A percentile compares a stretch with the other conserved stretches of the same genome.
Conservation (phyloP, 1,284 basidiomycete genomes). For the Sanghuangporus baumii region DNA sequence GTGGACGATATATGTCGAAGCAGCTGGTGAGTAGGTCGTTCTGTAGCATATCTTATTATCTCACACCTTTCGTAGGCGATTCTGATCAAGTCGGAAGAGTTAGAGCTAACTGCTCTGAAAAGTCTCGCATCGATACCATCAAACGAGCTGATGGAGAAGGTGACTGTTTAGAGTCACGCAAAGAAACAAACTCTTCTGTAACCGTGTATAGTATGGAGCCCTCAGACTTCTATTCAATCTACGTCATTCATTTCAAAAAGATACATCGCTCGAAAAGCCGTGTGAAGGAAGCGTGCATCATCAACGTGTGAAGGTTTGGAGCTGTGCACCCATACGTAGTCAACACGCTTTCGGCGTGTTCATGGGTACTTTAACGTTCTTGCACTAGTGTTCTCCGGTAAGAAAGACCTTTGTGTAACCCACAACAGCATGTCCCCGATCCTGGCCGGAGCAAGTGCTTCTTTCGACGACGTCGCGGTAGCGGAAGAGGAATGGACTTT, state of each 20-base stretch:
- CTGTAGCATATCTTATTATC: not conserved
- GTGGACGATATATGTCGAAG: conserved; percentile 30
- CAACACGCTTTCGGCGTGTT: conserved; percentile 5
- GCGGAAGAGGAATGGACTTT: conserved; percentile 5
- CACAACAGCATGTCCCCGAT: conserved; percentile 1
- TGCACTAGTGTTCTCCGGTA: not conserved
- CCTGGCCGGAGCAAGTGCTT: not conserved
- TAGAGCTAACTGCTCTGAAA: conserved; percentile 3
- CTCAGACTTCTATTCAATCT: not conserved
- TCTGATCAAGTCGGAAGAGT: conserved; percentile 12
- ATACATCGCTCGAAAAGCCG: not conserved
- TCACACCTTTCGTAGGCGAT: not conserved
- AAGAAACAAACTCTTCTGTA: not conserved
- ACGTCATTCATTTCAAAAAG: not conserved
- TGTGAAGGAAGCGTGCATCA: not conserved
- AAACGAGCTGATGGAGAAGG: not conserved
- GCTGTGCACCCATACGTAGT: not conserved
- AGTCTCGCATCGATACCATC: conserved; percentile 6
- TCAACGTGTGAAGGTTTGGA: not conserved
- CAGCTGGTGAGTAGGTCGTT: conserved; percentile 22
- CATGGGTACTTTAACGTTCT: not conserved
- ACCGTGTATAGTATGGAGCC: not conserved
- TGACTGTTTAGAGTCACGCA: not conserved
- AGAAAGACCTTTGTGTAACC: not conserved
- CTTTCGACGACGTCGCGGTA: not conserved